A percentile compares a stretch with the other conserved stretches of the same genome.
Evolutionary conservation across 1,284 basidiomycete genomes (phyloP).

Genomic region (Lignosus rhinocerotis): DNA sequence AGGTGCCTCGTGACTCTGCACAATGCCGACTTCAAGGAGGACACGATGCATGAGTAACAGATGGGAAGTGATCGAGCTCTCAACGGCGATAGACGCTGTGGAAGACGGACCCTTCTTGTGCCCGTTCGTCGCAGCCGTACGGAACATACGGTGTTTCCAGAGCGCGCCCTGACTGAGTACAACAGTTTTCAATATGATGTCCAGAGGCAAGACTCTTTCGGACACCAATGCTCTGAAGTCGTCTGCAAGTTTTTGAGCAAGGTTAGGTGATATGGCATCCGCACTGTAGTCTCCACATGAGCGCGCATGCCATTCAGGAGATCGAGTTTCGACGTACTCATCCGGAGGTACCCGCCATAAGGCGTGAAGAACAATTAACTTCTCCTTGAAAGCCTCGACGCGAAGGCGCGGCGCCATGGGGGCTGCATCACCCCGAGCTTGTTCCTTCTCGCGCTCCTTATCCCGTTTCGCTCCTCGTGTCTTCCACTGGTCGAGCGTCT

Average conservation of each 20-base stretch:
- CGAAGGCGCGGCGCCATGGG: conserved; percentile 41
- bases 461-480: conserved; percentile 37
- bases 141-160: conserved; percentile 79
- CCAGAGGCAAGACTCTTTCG: conserved; percentile 71
- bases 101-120: conserved; percentile 31
- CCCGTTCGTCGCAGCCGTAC: conserved; percentile 38
- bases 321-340: conserved; percentile 48
- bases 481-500: conserved; percentile 63
- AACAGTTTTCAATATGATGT: conserved; percentile 76
- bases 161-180: conserved; percentile 76
- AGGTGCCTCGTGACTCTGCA: conserved; percentile 50
- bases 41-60: conserved; percentile 70
- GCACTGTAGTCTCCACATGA: conserved; percentile 33
- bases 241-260: conserved; percentile 44
- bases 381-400: conserved; percentile 68
- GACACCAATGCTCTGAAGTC: conserved; percentile 63
- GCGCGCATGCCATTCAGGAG: conserved; percentile 1
- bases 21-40: conserved; percentile 68
- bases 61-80: conserved; percentile 72
- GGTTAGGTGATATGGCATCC: conserved; percentile 46
- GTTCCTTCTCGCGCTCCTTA: conserved; percentile 37
- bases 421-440: conserved; percentile 35
- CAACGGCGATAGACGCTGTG: conserved; percentile 40
- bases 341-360: conserved; percentile 62
- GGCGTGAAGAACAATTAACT: conserved; percentile 71